phyloP scores from a whole-genome alignment of 1,284 basidiomycete species.

The Pyrrhoderma noxium region DNA sequence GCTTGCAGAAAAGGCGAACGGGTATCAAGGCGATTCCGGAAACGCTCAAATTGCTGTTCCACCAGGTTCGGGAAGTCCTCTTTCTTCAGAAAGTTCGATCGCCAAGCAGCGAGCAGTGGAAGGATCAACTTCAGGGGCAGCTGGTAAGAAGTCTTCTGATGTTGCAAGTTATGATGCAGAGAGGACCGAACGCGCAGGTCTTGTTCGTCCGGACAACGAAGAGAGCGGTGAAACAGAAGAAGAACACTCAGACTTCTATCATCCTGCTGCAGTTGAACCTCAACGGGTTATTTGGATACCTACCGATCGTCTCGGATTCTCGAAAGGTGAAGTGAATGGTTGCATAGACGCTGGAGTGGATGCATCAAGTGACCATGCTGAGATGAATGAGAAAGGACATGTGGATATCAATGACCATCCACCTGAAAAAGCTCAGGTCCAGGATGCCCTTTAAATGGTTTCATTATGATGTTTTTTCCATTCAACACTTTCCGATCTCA shows the following conservation, averaged over 20 bases:
- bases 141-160: no score
- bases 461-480: no score
- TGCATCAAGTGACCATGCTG: slow-evolving; percentile 48
- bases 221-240: slow-evolving; percentile 23
- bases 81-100: not conserved
- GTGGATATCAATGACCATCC: slow-evolving; percentile 46
- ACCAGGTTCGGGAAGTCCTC: not conserved
- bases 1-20: slow-evolving; percentile 13
- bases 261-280: slow-evolving; percentile 69
- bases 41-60: not conserved
- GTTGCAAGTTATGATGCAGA: slow-evolving; percentile 2
- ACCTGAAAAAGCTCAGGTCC: slow-evolving; percentile 24
- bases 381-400: slow-evolving; percentile 62
- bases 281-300: slow-evolving; percentile 82
- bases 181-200: slow-evolving; percentile 1
- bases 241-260: slow-evolving; percentile 50
- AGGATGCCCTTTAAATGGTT: no score
- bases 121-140: not conserved
- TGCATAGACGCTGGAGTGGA: slow-evolving; percentile 55
- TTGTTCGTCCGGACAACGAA: not conserved
- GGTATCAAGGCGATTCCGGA: not conserved
- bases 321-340: slow-evolving; percentile 43
- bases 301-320: slow-evolving; percentile 55
- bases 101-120: not conserved
- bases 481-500: no score